These are phyloP conservation scores for Crithidia thermophila DNA, from an alignment of 208 protist genomes.

Conservation along the genomic window DNA sequence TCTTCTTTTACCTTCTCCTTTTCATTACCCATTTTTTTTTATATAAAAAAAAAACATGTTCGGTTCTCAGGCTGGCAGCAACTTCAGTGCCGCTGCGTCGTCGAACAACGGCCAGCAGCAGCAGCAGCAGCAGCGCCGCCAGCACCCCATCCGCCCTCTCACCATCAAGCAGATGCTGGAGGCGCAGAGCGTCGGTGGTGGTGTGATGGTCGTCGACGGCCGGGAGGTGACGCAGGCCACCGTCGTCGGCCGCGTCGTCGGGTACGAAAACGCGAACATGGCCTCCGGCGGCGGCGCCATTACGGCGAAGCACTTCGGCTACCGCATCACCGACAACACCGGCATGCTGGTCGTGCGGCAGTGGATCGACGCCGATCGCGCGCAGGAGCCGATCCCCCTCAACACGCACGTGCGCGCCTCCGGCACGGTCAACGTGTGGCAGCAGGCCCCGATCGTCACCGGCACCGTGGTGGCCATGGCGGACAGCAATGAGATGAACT, in stretches of 20 bases:
- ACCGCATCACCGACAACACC: constrained; percentile 87
- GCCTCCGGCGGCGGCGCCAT: constrained; percentile 52
- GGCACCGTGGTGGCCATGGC: constrained; percentile 80
- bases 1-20: background rate
- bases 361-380: constrained; percentile 76
- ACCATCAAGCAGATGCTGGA: constrained; percentile 90
- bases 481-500: constrained; percentile 92
- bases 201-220: constrained; percentile 88
- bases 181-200: constrained; percentile 84
- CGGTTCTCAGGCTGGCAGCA: constrained; percentile 25
- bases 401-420: constrained; percentile 83
- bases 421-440: constrained; percentile 89
- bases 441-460: constrained; percentile 79
- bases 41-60: constrained; percentile 5
- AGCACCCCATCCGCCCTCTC: constrained; percentile 86
- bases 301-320: constrained; percentile 90
- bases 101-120: constrained; percentile 33
- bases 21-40: background rate
- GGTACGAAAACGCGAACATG: constrained; percentile 72
- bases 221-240: constrained; percentile 88
- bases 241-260: constrained; percentile 82
- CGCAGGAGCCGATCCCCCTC: constrained; percentile 69
- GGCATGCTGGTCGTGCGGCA: constrained; percentile 81
- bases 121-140: constrained; percentile 69
- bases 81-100: constrained; percentile 31